Base-by-base conservation (phyloP, 2,329 filamentous ascomycete species). In the Fusarium denticulatum region DNA sequence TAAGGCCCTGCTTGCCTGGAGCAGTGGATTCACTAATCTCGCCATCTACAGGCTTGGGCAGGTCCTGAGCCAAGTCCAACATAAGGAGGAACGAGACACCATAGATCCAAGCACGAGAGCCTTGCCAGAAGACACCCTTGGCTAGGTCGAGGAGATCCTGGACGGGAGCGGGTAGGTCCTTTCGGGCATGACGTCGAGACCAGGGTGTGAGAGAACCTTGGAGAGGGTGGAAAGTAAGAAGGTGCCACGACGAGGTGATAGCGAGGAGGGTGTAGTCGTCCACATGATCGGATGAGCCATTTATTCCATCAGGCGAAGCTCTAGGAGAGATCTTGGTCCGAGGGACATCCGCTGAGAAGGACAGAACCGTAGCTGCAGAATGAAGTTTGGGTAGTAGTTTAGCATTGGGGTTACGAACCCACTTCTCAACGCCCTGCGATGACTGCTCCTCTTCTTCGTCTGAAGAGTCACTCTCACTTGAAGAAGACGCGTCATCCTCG, bases 61-160 rank as follows among this genome's bases (percentile, higher is more conserved):
- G 87, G 80, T 97, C 92, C 77, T 89, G 88, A 26, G 89, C 89
- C 36, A 97, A 85, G 80, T 98, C 95, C 68, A 99, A 90, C 95
- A 98, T 98, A 84, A 94, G 95, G 30, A 99, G 82, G 88, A 95
- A 98, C 3, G 89, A 91, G 45, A 90, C 89, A 12, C 96, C 95
- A 78, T 97, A 98, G 26, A 98, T 84, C 94, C 96, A 98, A 13
- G 96, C 83, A 20, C 96, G 89, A 34, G 86, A 85, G 3, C 92
- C 86, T 79, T 97, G 93, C 95, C 96, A 98, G 43, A 97, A 82
- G 32, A 91, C 91, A 7, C 95, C 95, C 85, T 96, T 96, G 60
- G 93, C 93, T 46, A 94, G 87, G 80, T 97, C 95, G 67, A 92
- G 90, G 30, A 95, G 88, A 72, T 91, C 89, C 63, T 88, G 89